Conservation (phyloP, 1,284 basidiomycete genomes). For the Melanopsichium pennsylvanicum region DNA sequence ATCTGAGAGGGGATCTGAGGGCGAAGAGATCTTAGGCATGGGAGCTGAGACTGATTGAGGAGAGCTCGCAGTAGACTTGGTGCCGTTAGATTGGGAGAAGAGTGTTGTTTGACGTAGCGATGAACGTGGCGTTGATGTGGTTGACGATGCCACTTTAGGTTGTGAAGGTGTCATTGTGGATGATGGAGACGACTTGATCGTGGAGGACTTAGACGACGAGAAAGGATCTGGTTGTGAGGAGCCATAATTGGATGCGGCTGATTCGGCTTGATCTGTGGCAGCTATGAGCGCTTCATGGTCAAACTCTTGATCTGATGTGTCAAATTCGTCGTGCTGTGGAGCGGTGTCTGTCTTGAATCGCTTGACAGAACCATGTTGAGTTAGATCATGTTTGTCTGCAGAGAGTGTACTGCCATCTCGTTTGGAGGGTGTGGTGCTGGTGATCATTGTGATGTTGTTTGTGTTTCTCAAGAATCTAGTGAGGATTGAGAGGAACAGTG, state of each 20-base stretch:
- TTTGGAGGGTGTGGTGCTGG: conserved; percentile 18
- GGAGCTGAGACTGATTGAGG: too few species aligned
- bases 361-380: neutral
- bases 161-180: too few species aligned
- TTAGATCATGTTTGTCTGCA: neutral
- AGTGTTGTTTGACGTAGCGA: conserved; percentile 15
- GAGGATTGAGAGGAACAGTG: too few species aligned
- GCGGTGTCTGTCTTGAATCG: conserved; percentile 1
- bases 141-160: too few species aligned
- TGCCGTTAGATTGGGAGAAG: conserved; percentile 4
- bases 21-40: conserved; percentile 12
- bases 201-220: neutral
- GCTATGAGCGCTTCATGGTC: conserved; percentile 49
- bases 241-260: conserved; percentile 11
- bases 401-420: conserved; percentile 32
- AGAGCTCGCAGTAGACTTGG: too few species aligned
- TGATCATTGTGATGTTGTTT: conserved; percentile 2
- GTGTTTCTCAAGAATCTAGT: neutral
- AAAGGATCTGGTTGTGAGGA: conserved; percentile 12
- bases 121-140: conserved; percentile 1
- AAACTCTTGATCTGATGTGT: conserved; percentile 28
- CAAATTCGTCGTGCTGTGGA: conserved; percentile 39
- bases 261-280: conserved; percentile 47
- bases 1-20: conserved; percentile 20
- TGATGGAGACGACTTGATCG: neutral